These are phyloP conservation scores for Pyrus betulifolia DNA, from an alignment of 306 rosid genomes.

Conservation along the genomic window DNA sequence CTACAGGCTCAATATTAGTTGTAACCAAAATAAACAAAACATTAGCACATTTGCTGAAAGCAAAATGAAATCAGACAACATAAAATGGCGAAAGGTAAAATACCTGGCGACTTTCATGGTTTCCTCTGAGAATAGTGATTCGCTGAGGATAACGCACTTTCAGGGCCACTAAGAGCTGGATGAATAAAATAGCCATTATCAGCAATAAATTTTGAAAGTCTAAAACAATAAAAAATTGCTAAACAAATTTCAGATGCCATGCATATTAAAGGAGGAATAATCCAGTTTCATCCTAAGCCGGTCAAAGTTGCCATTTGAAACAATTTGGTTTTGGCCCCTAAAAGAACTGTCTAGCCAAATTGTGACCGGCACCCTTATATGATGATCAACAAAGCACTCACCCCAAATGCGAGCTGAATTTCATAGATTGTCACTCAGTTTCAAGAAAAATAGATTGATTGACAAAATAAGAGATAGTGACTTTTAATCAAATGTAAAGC, in stretches of 20 bases:
- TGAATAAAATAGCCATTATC: slow-evolving; percentile 24
- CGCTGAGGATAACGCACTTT: slow-evolving; percentile 95
- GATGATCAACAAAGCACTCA: neutral
- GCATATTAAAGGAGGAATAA: neutral
- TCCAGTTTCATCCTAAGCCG: neutral
- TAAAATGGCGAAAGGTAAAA: slow-evolving; percentile 2
- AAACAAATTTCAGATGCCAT: neutral
- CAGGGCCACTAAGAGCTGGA: slow-evolving; percentile 90
- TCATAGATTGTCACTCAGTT: neutral
- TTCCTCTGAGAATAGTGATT: slow-evolving; percentile 96
- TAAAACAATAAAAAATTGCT: neutral
- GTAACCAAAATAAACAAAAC: neutral
- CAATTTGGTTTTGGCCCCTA: neutral
- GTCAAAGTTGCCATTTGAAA: neutral
- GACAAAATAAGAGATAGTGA: neutral
- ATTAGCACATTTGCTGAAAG: neutral
- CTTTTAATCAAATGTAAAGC: neutral
- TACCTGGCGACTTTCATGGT: slow-evolving; percentile 99
- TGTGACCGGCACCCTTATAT: neutral
- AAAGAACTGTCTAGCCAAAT: neutral
- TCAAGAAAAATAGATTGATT: neutral
- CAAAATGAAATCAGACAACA: slow-evolving; percentile 4
- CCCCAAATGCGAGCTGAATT: neutral
- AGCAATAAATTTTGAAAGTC: neutral
- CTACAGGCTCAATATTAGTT: neutral